A percentile compares a stretch with the other conserved stretches of the same genome.
These are phyloP conservation scores for Colletotrichum higginsianum DNA, from an alignment of 2,329 filamentous ascomycete species.

Conservation along the genomic window DNA sequence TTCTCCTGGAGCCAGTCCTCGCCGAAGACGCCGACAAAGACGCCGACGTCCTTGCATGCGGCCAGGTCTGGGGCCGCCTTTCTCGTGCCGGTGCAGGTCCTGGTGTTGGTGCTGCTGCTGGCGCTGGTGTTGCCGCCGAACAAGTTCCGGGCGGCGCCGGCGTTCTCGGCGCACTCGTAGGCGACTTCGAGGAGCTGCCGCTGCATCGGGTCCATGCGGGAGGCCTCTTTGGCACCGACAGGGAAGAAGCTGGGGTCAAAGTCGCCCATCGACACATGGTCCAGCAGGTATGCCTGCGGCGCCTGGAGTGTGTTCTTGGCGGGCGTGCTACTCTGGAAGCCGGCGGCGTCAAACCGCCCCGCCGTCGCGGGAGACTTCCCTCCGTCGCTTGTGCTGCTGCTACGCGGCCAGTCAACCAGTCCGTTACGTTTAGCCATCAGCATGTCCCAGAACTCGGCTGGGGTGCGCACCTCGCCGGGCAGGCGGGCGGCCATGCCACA, in stretches of 20 bases:
- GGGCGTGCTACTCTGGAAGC: conserved; percentile 38
- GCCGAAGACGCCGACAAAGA: conserved; percentile 48
- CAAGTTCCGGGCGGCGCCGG: conserved; percentile 41
- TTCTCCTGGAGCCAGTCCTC: conserved; percentile 46
- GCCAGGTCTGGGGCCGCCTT: too few relatives aligned
- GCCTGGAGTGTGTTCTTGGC: conserved; percentile 22
- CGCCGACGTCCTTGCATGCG: conserved; percentile 45
- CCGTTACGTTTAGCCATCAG: conserved; percentile 47
- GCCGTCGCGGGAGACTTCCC: conserved; percentile 41
- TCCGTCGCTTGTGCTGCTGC: background rate
- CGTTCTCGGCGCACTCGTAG: conserved; percentile 50
- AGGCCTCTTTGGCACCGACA: conserved; percentile 13
- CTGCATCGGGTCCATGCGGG: conserved; percentile 51
- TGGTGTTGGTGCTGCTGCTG: conserved; percentile 25
- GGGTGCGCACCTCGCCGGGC: conserved; percentile 47
- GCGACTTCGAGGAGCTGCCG: conserved; percentile 50
- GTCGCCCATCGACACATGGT: conserved; percentile 5
- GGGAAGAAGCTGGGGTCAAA: conserved; percentile 29
- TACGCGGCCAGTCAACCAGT: conserved; percentile 34
- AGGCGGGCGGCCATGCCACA: conserved; percentile 50
- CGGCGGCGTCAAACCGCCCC: conserved; percentile 39
- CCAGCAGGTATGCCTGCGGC: conserved; percentile 3
- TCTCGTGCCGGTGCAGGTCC: conserved; percentile 33
- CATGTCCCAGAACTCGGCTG: conserved; percentile 50
- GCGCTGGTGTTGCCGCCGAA: too few relatives aligned